phyloP scores from a whole-genome alignment of 2,329 filamentous ascomycete species.

The Colletotrichum liaoningense region DNA sequence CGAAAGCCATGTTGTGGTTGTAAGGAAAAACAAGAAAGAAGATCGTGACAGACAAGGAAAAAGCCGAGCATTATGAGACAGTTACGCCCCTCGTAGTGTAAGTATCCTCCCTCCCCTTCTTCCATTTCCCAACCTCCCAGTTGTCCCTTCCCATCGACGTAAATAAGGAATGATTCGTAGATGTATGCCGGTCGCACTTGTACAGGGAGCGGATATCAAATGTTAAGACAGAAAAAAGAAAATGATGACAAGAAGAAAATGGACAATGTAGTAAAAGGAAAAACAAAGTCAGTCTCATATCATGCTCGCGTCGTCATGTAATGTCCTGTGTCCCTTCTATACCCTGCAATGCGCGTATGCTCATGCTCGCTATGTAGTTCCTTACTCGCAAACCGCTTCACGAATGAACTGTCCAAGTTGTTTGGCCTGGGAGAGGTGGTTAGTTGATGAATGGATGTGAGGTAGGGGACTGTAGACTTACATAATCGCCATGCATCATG shows the following conservation, averaged over 20 bases:
- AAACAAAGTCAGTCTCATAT: constrained; percentile 23
- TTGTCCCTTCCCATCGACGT: background rate
- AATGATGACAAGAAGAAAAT: constrained; percentile 26
- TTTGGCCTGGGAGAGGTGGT: constrained; percentile 45
- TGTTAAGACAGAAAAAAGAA: constrained; percentile 31
- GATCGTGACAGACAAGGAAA: constrained; percentile 22
- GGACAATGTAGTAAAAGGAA: constrained; percentile 11
- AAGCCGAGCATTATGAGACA: constrained; percentile 31
- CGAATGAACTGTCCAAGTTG: constrained; percentile 48
- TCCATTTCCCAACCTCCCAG: background rate
- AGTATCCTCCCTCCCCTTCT: background rate
- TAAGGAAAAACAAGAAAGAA: constrained; percentile 21
- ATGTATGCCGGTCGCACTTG: constrained; percentile 19
- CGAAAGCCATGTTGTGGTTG: constrained; percentile 27
- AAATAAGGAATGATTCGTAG: constrained; percentile 34
- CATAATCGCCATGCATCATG: constrained; percentile 75
- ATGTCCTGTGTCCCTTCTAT: constrained; percentile 34
- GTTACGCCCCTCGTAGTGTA: constrained; percentile 12
- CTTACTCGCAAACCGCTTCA: constrained; percentile 45
- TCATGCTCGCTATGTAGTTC: constrained; percentile 22
- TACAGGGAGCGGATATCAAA: constrained; percentile 36
- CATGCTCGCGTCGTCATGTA: constrained; percentile 32
- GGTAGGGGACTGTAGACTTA: constrained; percentile 39
- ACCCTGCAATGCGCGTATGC: constrained; percentile 28
- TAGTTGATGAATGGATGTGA: constrained; percentile 23